Evolutionary conservation across 2,329 filamentous ascomycete species (phyloP).

Genomic region (Fusarium concolor): DNA sequence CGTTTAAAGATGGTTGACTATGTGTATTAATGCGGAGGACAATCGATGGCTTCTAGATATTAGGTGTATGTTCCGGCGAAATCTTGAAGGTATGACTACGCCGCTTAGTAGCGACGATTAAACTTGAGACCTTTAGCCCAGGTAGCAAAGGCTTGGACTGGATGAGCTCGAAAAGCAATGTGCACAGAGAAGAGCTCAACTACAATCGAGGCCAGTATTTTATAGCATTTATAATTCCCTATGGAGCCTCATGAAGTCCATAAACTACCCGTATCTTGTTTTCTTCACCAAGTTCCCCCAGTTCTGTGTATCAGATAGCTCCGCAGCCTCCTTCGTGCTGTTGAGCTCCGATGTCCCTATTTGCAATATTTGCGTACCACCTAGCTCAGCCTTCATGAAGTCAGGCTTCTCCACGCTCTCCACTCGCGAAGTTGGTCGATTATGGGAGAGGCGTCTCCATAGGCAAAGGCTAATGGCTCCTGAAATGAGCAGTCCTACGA

Average conservation of each 20-base stretch:
- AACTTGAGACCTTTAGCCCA: too few relatives aligned
- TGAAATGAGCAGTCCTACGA: not conserved
- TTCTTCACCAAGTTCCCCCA: conserved; percentile 1
- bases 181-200: too few relatives aligned
- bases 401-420: not conserved
- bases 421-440: not conserved
- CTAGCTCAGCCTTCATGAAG: not conserved
- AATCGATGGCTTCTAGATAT: too few relatives aligned
- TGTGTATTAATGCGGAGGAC: too few relatives aligned
- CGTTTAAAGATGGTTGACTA: too few relatives aligned
- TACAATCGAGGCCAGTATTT: too few relatives aligned
- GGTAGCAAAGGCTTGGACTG: too few relatives aligned
- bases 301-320: conserved; percentile 19
- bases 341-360: conserved; percentile 4
- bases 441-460: not conserved
- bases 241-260: conserved; percentile 15
- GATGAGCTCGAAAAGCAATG: too few relatives aligned
- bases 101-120: too few relatives aligned
- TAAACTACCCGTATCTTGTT: conserved; percentile 3
- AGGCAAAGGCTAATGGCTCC: not conserved
- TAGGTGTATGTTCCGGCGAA: too few relatives aligned
- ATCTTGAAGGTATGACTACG: too few relatives aligned
- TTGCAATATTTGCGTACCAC: not conserved
- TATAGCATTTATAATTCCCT: too few relatives aligned
- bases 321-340: not conserved